A percentile compares a stretch with the other conserved stretches of the same genome.
phyloP scores from a whole-genome alignment of 345 rosid genomes.

The Odontarrhena argentea region DNA sequence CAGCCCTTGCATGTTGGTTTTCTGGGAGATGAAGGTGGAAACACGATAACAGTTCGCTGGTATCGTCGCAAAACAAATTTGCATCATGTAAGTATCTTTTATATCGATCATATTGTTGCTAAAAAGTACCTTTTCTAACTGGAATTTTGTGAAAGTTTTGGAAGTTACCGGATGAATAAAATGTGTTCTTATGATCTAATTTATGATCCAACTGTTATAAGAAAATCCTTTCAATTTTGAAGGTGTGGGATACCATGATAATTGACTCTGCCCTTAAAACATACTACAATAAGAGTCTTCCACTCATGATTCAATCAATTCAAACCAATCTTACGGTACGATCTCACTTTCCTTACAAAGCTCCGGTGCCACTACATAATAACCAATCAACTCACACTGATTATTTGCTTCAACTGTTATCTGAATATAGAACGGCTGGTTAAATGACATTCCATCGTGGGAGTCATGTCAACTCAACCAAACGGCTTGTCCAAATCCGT shows the following conservation, averaged over 20 bases:
- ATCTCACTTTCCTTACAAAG: slow-evolving; percentile 19
- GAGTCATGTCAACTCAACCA: slow-evolving; percentile 57
- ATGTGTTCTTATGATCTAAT: slow-evolving; percentile 2
- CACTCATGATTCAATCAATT: slow-evolving; percentile 67
- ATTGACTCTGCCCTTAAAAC: slow-evolving; percentile 83
- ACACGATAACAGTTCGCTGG: slow-evolving; percentile 80
- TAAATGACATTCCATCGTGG: slow-evolving; percentile 60
- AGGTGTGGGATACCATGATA: slow-evolving; percentile 90
- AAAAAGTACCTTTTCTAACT: background rate
- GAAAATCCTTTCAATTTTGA: background rate
- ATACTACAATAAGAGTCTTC: slow-evolving; percentile 68
- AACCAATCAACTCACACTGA: slow-evolving; percentile 6
- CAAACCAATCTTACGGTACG: slow-evolving; percentile 68
- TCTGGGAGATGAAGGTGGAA: slow-evolving; percentile 91
- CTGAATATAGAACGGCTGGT: slow-evolving; percentile 58
- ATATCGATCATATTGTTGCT: background rate
- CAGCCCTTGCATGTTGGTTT: slow-evolving; percentile 97
- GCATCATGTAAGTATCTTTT: slow-evolving; percentile 73
- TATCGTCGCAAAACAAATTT: slow-evolving; percentile 81
- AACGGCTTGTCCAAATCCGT: slow-evolving; percentile 83
- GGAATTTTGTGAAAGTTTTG: background rate
- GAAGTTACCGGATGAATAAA: slow-evolving; percentile 1
- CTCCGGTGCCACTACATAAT: background rate
- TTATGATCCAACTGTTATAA: background rate
- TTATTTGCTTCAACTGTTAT: background rate